A percentile compares a stretch with the other conserved stretches of the same genome.
Conservation (phyloP, 2,329 filamentous ascomycete genomes). For the Colletotrichum neosansevieriae region DNA sequence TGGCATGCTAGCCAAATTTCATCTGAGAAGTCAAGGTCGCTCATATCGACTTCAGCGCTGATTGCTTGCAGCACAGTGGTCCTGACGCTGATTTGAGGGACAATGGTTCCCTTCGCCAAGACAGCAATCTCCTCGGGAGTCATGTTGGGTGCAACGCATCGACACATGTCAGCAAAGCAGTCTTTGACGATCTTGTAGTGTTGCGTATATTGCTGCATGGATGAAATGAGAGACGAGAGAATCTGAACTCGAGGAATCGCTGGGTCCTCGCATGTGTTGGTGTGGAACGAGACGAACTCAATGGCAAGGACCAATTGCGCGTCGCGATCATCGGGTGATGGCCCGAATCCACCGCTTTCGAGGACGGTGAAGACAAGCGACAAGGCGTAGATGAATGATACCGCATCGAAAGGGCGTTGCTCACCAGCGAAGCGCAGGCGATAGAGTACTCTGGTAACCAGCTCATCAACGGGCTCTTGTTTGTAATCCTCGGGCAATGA, state of each 20-base stretch:
- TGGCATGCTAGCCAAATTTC: constrained; percentile 96
- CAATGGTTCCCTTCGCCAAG: constrained; percentile 82
- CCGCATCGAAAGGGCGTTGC: constrained; percentile 91
- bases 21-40: constrained; percentile 85
- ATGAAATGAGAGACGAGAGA: constrained; percentile 76
- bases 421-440: constrained; percentile 90
- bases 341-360: constrained; percentile 81
- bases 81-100: constrained; percentile 82
- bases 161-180: constrained; percentile 86
- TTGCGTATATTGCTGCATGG: constrained; percentile 90
- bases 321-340: constrained; percentile 81
- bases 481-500: constrained; percentile 79
- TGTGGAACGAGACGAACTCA: constrained; percentile 91
- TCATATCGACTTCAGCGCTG: constrained; percentile 91
- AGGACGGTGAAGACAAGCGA: constrained; percentile 85
- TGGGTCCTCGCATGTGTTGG: constrained; percentile 79
- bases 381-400: constrained; percentile 88
- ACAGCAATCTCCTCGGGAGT: constrained; percentile 77
- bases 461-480: constrained; percentile 83
- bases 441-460: constrained; percentile 91
- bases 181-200: constrained; percentile 97
- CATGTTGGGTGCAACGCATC: constrained; percentile 87
- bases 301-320: constrained; percentile 90
- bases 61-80: constrained; percentile 90
- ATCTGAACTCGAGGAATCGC: constrained; percentile 82